Base-by-base conservation (phyloP, 164 flowering plant species). In the Hamamelis virginiana region DNA sequence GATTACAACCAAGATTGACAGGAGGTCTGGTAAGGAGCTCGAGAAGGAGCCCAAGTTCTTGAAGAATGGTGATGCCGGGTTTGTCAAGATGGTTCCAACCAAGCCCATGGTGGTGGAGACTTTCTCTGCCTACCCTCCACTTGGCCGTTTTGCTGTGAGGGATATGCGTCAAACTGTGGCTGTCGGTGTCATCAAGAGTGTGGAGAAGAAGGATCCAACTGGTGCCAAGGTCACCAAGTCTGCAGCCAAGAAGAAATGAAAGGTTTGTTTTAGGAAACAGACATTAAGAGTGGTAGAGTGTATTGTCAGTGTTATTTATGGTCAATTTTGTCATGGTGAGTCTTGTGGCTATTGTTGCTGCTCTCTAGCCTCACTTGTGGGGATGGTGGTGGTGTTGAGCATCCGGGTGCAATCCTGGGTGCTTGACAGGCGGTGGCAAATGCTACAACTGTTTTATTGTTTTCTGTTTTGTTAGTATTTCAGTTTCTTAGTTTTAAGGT, bases 41-140 rank as follows among this genome's bases (percentile, higher is more conserved):
- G 78, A 75, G 78, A 71, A 70, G 72, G 78, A 75, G 69, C 78
- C 78, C 27, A 75, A 75, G 72, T 75, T 71, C 41, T 65, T 76
- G 67, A 76, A 76, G 71, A 76, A 76, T 33, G 79, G 79, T 19
- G 79, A 76, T 76, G 76, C 79, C 27, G 79, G 76, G 4, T 27
- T 72, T 1, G 73, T 76, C 1, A 76, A 76, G 76, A 76, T 76
- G 79, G 25, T 76, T 68, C 79, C 79, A 21, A 76, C 79, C 63
- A 76, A 76, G 69, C 79, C 79, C 33, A 76, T 76, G 79, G 79
- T 76, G 13, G 79, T 76, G 11, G 79, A 76, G 63, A 76, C 79
- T 25, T 76, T 76, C 70, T 63, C 79, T 26, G 64, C 44, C 56
- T 76, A 76, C 45, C 76, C 79, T 16, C 79, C 79, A 9, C 73